phyloP scores from a whole-genome alignment of 176 grass and related monocot species.

The Eragrostis nindensis region DNA sequence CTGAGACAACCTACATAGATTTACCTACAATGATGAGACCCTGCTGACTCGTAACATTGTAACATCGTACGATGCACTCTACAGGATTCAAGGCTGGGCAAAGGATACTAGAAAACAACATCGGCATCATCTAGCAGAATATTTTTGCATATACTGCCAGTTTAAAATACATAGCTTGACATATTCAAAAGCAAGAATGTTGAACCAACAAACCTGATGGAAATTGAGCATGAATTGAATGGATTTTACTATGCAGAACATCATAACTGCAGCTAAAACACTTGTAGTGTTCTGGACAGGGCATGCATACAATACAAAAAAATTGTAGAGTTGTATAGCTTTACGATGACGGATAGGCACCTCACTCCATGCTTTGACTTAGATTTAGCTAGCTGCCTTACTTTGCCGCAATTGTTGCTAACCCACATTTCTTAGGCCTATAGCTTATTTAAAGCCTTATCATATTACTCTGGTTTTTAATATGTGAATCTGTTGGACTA shows the following conservation, averaged over 20 bases:
- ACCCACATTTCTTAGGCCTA: neutral
- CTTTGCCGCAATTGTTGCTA: constrained; percentile 22
- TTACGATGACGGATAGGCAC: constrained; percentile 1
- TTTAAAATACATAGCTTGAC: neutral
- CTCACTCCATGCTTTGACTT: neutral
- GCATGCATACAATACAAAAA: neutral
- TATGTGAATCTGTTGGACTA: too few relatives aligned
- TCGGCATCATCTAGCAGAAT: neutral
- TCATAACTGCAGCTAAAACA: neutral
- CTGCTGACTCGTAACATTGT: too few relatives aligned
- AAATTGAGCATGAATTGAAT: neutral
- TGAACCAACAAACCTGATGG: neutral
- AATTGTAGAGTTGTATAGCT: neutral
- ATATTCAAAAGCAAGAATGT: neutral
- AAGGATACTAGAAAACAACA: neutral
- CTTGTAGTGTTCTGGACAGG: neutral
- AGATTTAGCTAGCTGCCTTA: constrained; percentile 2
- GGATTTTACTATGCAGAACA: neutral
- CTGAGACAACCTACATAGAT: neutral
- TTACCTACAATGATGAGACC: neutral
- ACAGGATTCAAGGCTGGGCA: neutral
- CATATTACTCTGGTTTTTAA: neutral
- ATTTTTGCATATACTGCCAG: too few relatives aligned
- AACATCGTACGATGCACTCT: neutral
- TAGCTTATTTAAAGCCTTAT: neutral